A percentile compares a stretch with the other conserved stretches of the same genome.
These are phyloP conservation scores for Huntiella bhutanensis DNA, from an alignment of 2,329 filamentous ascomycete genomes.

Conservation along the genomic window DNA sequence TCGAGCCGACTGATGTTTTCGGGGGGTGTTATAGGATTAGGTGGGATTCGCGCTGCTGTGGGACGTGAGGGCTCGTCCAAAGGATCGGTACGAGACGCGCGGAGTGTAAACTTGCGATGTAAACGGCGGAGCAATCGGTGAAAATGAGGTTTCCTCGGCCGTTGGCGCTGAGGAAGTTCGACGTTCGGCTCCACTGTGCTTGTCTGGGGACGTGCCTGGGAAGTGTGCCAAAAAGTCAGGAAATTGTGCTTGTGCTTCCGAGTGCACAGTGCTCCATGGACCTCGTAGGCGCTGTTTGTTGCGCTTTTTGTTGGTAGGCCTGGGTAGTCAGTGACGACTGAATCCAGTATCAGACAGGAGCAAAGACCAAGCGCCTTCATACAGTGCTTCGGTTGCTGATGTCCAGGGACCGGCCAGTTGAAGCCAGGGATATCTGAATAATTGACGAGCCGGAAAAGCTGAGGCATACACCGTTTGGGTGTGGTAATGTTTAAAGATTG, in stretches of 20 bases:
- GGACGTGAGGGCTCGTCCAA: slow-evolving; percentile 1
- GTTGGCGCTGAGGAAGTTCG: slow-evolving; percentile 5
- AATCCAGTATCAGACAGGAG: no score
- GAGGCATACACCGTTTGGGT: no score
- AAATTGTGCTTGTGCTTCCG: slow-evolving; percentile 1
- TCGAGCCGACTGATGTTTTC: background rate
- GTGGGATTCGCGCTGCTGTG: background rate
- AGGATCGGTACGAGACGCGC: slow-evolving; percentile 5
- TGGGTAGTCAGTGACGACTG: no score
- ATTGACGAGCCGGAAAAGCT: no score
- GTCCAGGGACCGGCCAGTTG: no score
- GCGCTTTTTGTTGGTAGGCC: background rate
- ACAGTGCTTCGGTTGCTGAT: no score
- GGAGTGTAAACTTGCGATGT: slow-evolving; percentile 4
- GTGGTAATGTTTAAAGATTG: no score
- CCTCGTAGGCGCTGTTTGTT: background rate
- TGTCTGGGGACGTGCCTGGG: background rate
- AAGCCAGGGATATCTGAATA: no score
- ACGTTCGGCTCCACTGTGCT: slow-evolving; percentile 8
- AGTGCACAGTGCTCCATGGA: background rate
- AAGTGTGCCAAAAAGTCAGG: background rate
- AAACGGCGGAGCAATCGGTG: slow-evolving; percentile 9
- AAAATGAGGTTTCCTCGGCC: slow-evolving; percentile 4
- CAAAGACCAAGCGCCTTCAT: no score
- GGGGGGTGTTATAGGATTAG: background rate